Conservation (phyloP, 495 filamentous ascomycete genomes). For the Aspergillus cavernicola region DNA sequence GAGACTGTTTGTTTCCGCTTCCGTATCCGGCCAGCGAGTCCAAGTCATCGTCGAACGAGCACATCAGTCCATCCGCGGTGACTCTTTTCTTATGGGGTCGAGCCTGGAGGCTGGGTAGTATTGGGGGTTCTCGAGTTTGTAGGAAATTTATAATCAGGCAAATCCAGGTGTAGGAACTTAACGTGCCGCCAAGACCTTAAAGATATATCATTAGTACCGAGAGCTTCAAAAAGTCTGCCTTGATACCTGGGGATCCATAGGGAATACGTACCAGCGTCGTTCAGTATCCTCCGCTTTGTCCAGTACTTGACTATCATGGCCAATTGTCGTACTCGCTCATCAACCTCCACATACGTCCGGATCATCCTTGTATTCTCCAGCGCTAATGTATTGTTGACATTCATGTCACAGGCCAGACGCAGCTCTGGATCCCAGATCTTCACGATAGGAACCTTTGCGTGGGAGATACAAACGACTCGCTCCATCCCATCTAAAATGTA, state of each 20-base stretch:
- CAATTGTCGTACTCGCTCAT: slow-evolving; percentile 82
- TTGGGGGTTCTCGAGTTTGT: slow-evolving; percentile 81
- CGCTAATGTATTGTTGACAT: slow-evolving; percentile 93
- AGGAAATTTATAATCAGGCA: slow-evolving; percentile 97
- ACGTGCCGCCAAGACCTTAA: slow-evolving; percentile 81
- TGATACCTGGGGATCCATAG: background rate
- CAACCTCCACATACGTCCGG: slow-evolving; percentile 92
- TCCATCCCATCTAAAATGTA: slow-evolving; percentile 79
- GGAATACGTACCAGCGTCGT: slow-evolving; percentile 78
- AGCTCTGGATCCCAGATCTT: slow-evolving; percentile 98
- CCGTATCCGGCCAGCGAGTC: slow-evolving; percentile 70
- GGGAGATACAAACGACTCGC: slow-evolving; percentile 86
- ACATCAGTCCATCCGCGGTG: slow-evolving; percentile 57
- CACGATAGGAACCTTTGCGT: slow-evolving; percentile 95
- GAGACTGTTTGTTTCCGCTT: slow-evolving; percentile 70
- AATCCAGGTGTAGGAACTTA: slow-evolving; percentile 99
- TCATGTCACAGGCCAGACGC: slow-evolving; percentile 91
- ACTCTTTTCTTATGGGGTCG: slow-evolving; percentile 59
- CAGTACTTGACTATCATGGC: slow-evolving; percentile 97
- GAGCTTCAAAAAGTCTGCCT: background rate
- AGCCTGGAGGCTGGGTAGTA: slow-evolving; percentile 84
- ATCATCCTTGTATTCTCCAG: slow-evolving; percentile 98
- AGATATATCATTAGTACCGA: slow-evolving; percentile 6
- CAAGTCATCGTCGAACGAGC: slow-evolving; percentile 82
- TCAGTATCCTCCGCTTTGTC: slow-evolving; percentile 87